Percentiles rank a stretch among this genome's conserved stretches.
Conservation (phyloP, 108 stramenopile species). For the Mediolabrus comicus region DNA sequence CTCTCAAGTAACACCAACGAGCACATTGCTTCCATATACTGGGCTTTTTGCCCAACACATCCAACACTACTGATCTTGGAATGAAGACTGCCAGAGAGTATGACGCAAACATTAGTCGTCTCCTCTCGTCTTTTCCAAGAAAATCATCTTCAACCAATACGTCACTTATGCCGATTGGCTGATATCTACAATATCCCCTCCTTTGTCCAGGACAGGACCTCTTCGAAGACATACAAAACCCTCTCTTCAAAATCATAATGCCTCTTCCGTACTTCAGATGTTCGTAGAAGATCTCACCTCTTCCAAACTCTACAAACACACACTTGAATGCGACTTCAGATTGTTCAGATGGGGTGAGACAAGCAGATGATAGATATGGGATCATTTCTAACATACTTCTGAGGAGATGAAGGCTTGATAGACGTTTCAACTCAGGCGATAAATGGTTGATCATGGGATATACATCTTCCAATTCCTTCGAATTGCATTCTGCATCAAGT, state of each 20-base stretch:
- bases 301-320: conserved; percentile 21
- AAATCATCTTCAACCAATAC: conserved; percentile 21
- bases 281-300: conserved; percentile 9
- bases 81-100: conserved; percentile 11
- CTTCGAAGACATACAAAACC: conserved; percentile 9
- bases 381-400: conserved; percentile 4
- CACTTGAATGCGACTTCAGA: conserved; percentile 22
- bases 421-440: conserved; percentile 7
- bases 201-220: background rate
- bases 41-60: background rate
- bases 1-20: conserved; percentile 16
- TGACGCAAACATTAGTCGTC: background rate
- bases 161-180: background rate
- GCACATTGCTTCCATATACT: conserved; percentile 18
- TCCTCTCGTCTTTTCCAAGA: background rate
- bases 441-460: conserved; percentile 15
- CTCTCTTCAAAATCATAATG: conserved; percentile 14
- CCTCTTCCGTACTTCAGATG: conserved; percentile 18
- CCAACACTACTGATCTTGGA: conserved; percentile 15
- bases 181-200: background rate
- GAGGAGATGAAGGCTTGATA: conserved; percentile 17
- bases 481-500: background rate
- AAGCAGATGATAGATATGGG: conserved; percentile 29
- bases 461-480: conserved; percentile 11
- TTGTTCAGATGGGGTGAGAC: conserved; percentile 15